Conservation (phyloP, 2,329 filamentous ascomycete species). For the Ceratocystis diversiconidia region DNA sequence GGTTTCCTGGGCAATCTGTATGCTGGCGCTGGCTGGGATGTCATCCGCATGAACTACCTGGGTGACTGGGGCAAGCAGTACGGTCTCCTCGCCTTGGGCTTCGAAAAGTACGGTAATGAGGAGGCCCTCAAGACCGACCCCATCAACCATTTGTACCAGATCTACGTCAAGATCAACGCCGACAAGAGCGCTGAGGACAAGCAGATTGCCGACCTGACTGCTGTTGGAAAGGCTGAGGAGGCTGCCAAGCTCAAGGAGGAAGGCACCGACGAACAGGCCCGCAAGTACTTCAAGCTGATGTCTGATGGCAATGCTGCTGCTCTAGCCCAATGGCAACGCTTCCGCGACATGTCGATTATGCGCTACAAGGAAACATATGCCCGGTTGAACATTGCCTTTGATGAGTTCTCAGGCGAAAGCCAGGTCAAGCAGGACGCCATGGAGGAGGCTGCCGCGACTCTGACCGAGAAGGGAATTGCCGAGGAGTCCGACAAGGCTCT, state of each 20-base stretch:
- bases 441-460: constrained; percentile 44
- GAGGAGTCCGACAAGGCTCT: constrained; percentile 59
- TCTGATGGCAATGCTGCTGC: constrained; percentile 50
- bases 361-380: constrained; percentile 55
- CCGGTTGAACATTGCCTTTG: constrained; percentile 56
- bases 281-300: constrained; percentile 57
- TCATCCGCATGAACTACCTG: constrained; percentile 60
- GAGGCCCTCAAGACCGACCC: constrained; percentile 56
- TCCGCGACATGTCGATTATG: constrained; percentile 52
- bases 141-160: constrained; percentile 68
- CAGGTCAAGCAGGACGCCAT: constrained; percentile 55
- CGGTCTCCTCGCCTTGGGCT: constrained; percentile 58
- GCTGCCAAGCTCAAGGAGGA: constrained; percentile 33
- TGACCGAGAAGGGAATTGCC: constrained; percentile 50
- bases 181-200: constrained; percentile 55
- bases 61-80: constrained; percentile 75
- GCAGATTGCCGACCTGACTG: constrained; percentile 42
- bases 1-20: constrained; percentile 63
- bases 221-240: constrained; percentile 27
- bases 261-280: constrained; percentile 58
- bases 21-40: constrained; percentile 57
- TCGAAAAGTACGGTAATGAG: constrained; percentile 60
- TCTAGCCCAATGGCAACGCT: constrained; percentile 48
- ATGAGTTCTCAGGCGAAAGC: constrained; percentile 62
- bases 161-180: constrained; percentile 65